phyloP scores from a whole-genome alignment of 2,329 filamentous ascomycete genomes.

The Dendryphion nanum region DNA sequence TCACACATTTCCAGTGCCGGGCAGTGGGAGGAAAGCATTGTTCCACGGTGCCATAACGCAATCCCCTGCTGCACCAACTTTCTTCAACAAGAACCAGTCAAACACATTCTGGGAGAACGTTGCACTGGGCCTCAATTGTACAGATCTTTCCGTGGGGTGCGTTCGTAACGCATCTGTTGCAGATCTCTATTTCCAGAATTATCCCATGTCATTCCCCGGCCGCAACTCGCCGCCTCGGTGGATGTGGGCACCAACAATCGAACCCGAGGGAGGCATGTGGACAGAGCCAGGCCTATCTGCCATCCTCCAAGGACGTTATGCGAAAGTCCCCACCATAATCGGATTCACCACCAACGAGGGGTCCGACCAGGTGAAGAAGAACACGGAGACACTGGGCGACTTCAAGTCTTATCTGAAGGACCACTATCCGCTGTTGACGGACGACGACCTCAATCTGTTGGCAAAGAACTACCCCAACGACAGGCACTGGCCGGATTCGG shows the following conservation, averaged over 20 bases:
- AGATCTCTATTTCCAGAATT: conserved; percentile 34
- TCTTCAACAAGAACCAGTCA: conserved; percentile 29
- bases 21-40: conserved; percentile 24
- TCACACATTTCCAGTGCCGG: conserved; percentile 23
- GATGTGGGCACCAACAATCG: conserved; percentile 37
- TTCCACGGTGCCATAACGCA: conserved; percentile 34
- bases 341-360: conserved; percentile 39
- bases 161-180: conserved; percentile 24
- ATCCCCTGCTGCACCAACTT: conserved; percentile 31
- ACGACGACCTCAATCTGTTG: conserved; percentile 46
- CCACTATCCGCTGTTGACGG: conserved; percentile 50
- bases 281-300: conserved; percentile 26
- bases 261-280: conserved; percentile 27
- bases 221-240: conserved; percentile 31
- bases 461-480: conserved; percentile 31
- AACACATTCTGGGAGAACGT: conserved; percentile 33
- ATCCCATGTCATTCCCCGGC: conserved; percentile 31
- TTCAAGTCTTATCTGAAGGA: conserved; percentile 33
- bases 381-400: conserved; percentile 38
- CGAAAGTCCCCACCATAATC: conserved; percentile 30
- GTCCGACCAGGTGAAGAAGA: conserved; percentile 40
- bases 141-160: conserved; percentile 22
- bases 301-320: conserved; percentile 25
- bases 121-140: conserved; percentile 29
- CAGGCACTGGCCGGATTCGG: conserved; percentile 32